Percentiles rank a stretch among this genome's conserved stretches.
Evolutionary conservation across 495 filamentous ascomycete genomes (phyloP).

Genomic region (Neurospora tetrasperma): DNA sequence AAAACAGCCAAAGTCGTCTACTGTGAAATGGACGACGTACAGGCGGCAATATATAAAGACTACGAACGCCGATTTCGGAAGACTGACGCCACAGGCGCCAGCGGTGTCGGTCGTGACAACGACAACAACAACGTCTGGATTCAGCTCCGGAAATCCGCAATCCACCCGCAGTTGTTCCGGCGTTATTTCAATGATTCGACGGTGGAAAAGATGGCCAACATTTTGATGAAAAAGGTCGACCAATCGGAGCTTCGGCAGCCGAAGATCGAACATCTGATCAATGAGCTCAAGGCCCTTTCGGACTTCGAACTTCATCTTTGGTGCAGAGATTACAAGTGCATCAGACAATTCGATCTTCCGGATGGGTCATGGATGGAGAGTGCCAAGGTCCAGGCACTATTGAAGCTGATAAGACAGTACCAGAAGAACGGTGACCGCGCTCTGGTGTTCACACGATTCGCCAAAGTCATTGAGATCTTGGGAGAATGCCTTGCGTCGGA

Average conservation of each 20-base stretch:
- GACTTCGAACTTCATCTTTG: slow-evolving; percentile 79
- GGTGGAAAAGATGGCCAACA: slow-evolving; percentile 67
- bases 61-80: slow-evolving; percentile 29
- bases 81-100: slow-evolving; percentile 28
- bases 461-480: slow-evolving; percentile 82
- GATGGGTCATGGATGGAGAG: slow-evolving; percentile 79
- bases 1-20: slow-evolving; percentile 70
- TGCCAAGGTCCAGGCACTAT: slow-evolving; percentile 77
- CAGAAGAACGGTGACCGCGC: slow-evolving; percentile 75
- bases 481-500: slow-evolving; percentile 68
- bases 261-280: slow-evolving; percentile 54
- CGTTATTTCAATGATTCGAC: slow-evolving; percentile 62
- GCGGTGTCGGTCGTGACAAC: slow-evolving; percentile 29
- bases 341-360: slow-evolving; percentile 60
- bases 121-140: slow-evolving; percentile 68
- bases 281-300: slow-evolving; percentile 60
- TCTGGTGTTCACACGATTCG: slow-evolving; percentile 87
- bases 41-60: slow-evolving; percentile 59
- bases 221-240: slow-evolving; percentile 49
- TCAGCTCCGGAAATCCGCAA: slow-evolving; percentile 83
- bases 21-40: slow-evolving; percentile 62
- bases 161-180: slow-evolving; percentile 83
- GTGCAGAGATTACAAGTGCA: slow-evolving; percentile 60
- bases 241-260: slow-evolving; percentile 35
- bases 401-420: slow-evolving; percentile 59